Conservation (phyloP, 805 yeast genomes). For the Hyphopichia homilentoma region DNA sequence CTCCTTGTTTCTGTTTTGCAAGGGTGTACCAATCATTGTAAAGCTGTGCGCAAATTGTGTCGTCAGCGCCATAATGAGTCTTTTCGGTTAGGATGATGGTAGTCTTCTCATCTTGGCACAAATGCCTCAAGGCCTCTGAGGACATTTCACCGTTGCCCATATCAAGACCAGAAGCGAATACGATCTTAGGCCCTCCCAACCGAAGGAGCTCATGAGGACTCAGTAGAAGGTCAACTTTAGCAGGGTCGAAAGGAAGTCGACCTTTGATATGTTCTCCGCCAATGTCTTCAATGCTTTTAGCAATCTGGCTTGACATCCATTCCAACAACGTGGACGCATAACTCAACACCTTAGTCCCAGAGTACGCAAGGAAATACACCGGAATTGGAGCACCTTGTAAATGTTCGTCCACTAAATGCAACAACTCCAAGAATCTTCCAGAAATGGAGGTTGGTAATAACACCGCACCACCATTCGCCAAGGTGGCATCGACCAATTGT, state of each 20-base stretch:
- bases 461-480: conserved; percentile 76
- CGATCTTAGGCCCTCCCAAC: conserved; percentile 69
- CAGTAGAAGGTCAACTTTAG: conserved; percentile 52
- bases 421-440: conserved; percentile 76
- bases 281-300: conserved; percentile 73
- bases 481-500: conserved; percentile 57
- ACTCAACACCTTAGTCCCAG: conserved; percentile 72
- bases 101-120: conserved; percentile 63
- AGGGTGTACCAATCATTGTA: conserved; percentile 51
- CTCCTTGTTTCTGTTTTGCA: conserved; percentile 30
- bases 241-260: conserved; percentile 74
- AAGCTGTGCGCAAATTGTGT: conserved; percentile 48
- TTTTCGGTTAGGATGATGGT: conserved; percentile 75
- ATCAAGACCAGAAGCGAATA: conserved; percentile 70
- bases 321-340: conserved; percentile 89
- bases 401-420: conserved; percentile 69
- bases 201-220: conserved; percentile 52
- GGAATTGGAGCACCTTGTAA: conserved; percentile 61
- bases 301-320: conserved; percentile 91
- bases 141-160: conserved; percentile 62
- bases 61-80: conserved; percentile 33
- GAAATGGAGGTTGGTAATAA: conserved; percentile 78
- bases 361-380: conserved; percentile 68
- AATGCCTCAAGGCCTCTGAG: conserved; percentile 44
- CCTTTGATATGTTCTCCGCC: conserved; percentile 39